Evolutionary conservation across 345 rosid genomes (phyloP).

Genomic region (Microcos paniculata): DNA sequence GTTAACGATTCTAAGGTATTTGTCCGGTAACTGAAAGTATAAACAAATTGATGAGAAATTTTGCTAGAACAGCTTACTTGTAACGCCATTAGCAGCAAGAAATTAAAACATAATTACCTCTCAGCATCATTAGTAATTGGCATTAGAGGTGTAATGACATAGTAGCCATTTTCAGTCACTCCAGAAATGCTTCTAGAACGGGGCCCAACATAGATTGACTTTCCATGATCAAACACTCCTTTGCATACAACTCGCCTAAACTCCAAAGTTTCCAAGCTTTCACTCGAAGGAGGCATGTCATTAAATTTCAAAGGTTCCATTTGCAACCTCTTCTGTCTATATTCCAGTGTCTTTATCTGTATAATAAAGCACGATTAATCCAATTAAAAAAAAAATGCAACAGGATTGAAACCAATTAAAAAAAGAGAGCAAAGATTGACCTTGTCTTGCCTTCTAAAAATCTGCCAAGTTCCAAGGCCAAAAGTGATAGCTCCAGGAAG

Average conservation of each 20-base stretch:
- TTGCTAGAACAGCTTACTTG: background rate
- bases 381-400: conserved; percentile 2
- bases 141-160: conserved; percentile 75
- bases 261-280: conserved; percentile 53
- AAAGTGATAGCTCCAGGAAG: conserved; percentile 88
- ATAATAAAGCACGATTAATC: conserved; percentile 9
- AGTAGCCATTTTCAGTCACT: conserved; percentile 87
- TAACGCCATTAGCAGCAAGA: background rate
- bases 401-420: background rate
- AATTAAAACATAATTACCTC: conserved; percentile 48
- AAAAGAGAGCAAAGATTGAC: conserved; percentile 27
- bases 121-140: conserved; percentile 56
- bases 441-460: conserved; percentile 90
- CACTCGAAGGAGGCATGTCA: conserved; percentile 40
- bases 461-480: conserved; percentile 99
- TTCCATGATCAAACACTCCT: conserved; percentile 72
- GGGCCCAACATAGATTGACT: conserved; percentile 80
- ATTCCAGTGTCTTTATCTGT: conserved; percentile 78
- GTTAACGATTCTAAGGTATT: background rate
- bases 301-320: conserved; percentile 73
- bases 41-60: background rate
- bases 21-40: background rate
- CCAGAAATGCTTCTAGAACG: conserved; percentile 94
- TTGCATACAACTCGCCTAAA: conserved; percentile 70
- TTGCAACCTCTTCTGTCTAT: conserved; percentile 59